phyloP scores from a whole-genome alignment of 371 early-diverging fungal genomes.

The Mortierella sp. region DNA sequence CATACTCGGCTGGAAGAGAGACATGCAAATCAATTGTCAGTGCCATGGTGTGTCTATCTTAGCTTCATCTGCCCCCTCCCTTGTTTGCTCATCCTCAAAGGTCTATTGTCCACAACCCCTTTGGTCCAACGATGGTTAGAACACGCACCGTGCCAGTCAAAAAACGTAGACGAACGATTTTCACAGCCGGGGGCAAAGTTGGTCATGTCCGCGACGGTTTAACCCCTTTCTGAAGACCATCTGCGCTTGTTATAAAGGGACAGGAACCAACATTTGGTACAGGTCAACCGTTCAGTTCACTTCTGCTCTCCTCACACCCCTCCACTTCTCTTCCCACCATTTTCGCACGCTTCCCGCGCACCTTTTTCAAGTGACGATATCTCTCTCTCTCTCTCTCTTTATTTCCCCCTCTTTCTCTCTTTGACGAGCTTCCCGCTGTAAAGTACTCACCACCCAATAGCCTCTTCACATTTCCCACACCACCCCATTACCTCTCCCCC shows the following conservation, averaged over 20 bases:
- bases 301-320: neutral
- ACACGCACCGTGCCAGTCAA: too few species aligned
- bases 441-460: neutral
- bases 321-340: conserved; percentile 4
- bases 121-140: too few species aligned
- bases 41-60: too few species aligned
- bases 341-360: conserved; percentile 1
- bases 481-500: neutral
- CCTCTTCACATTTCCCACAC: neutral
- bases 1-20: neutral
- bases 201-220: conserved; percentile 22
- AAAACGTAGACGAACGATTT: neutral
- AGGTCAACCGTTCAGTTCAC: conserved; percentile 8
- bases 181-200: neutral
- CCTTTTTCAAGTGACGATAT: neutral
- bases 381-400: conserved; percentile 2
- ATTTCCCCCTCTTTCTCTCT: neutral
- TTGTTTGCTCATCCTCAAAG: too few species aligned
- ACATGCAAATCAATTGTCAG: neutral
- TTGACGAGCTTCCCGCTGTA: conserved; percentile 1
- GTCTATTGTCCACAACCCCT: too few species aligned
- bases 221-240: conserved; percentile 20
- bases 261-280: neutral
- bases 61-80: too few species aligned
- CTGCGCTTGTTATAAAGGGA: conserved; percentile 22